Base-by-base conservation (phyloP, 306 rosid genomes). In the Dryas octopetala region DNA sequence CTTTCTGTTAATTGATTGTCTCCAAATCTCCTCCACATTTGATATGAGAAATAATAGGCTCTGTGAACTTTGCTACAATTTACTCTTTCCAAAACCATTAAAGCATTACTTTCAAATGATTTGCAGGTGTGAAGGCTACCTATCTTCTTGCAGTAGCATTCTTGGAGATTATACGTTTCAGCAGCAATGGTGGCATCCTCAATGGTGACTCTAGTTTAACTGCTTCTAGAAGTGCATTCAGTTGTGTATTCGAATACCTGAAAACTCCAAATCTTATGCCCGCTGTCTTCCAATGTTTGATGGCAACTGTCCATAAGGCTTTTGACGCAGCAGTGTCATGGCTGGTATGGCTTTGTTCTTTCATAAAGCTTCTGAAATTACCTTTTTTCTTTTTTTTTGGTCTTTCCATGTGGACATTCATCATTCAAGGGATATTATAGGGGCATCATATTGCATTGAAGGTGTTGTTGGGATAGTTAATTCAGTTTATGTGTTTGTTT, bases 111-210 rank as follows among this genome's bases (percentile, higher is more conserved):
- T 43, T 64, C 66, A 69, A 66, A 57, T 76, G 48, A 50, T 73
- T 80, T 87, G 79, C 76, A 95, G 99, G 97, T n/a, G 99, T 95
- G 76, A 95, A 95, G 83, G 97, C 99, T 73, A 95, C 99, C 14
- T 95, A 95, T 86, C 99, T 95, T 83, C 99, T 95, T 75, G 99
- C 99, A 0, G 99, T 95, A 75, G 96, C 97, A 78, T 91, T 92
- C 80, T 86, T 91, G 65, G 99, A 95, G 89, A 95, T 90, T 65
- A 95, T 91, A 62, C 97, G 99, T 79, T 95, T 95, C 82, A 86
- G 91, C 85, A 91, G 98, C 83, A 95, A 95, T 77, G 98, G 98
- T 26, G 98, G 98, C 66, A 77, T 91, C 77, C 96, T 95, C 51
- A 95, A 92, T 89, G 98, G 98, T 69, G 88, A 83, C 79, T 74